Conservation (phyloP, 73 alveolate species). For the Blepharisma japonicum region DNA sequence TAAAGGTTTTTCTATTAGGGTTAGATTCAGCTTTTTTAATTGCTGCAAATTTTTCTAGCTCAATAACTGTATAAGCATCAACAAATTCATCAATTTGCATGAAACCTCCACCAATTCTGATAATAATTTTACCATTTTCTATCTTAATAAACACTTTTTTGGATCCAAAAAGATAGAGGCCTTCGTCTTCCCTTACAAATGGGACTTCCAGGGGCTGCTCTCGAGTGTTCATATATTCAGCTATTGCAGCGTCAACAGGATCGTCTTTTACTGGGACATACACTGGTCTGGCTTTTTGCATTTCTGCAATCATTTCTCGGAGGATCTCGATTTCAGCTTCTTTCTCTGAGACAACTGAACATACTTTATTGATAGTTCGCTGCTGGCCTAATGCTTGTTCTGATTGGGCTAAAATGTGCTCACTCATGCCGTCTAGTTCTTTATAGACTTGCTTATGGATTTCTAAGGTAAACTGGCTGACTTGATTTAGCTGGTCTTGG, state of each 20-base stretch:
- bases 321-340: constrained; percentile 7
- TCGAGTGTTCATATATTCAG: not conserved
- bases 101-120: constrained; percentile 27
- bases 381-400: not conserved
- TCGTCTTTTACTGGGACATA: constrained; percentile 10
- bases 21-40: too few species aligned
- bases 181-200: not conserved
- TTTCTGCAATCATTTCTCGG: constrained; percentile 26
- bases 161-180: not conserved
- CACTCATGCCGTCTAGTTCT: too few species aligned
- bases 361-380: not conserved
- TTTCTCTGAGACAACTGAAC: not conserved
- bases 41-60: too few species aligned
- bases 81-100: constrained; percentile 2
- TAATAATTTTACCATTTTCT: not conserved
- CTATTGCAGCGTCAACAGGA: not conserved
- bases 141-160: constrained; percentile 8
- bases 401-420: too few species aligned
- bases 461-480: too few species aligned
- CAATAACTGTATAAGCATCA: not conserved
- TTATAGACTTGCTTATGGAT: too few species aligned
- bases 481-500: too few species aligned
- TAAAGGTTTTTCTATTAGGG: too few species aligned
- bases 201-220: not conserved
- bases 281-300: not conserved